Percentiles rank a stretch among this genome's conserved stretches.
Conservation (phyloP, 176 grass and related monocot genomes). For the Triticum timopheevii region DNA sequence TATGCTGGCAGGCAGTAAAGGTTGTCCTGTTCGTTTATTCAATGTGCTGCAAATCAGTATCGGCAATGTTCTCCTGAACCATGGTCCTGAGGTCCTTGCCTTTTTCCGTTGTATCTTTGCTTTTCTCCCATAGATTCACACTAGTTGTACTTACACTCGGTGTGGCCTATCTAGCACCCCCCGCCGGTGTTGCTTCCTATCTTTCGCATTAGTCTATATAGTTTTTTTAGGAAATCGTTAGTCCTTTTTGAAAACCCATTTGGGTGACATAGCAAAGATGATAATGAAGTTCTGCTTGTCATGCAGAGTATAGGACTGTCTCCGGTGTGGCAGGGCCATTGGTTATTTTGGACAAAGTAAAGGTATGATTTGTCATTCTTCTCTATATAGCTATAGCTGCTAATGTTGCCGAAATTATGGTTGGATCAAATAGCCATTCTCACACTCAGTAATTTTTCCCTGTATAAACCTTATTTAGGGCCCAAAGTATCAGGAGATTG, state of each 20-base stretch:
- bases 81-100: too few species aligned
- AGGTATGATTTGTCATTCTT: conserved; percentile 45
- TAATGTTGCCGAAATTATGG: neutral
- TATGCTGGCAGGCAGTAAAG: neutral
- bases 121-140: neutral
- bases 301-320: conserved; percentile 87
- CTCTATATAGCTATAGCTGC: neutral
- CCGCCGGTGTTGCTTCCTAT: neutral
- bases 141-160: neutral
- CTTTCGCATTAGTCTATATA: neutral
- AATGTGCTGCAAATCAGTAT: neutral
- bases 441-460: neutral
- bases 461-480: conserved; percentile 48
- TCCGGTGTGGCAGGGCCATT: conserved; percentile 90
- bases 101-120: neutral
- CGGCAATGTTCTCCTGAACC: too few species aligned
- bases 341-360: conserved; percentile 97
- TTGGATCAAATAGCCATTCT: neutral
- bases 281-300: neutral
- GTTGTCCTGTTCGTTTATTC: neutral
- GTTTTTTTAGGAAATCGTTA: too few species aligned
- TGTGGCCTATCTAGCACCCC: neutral
- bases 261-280: neutral
- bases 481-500: conserved; percentile 94
- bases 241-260: neutral